These are phyloP conservation scores for Chaetoceros muelleri DNA, from an alignment of 108 stramenopile genomes.

Conservation along the genomic window DNA sequence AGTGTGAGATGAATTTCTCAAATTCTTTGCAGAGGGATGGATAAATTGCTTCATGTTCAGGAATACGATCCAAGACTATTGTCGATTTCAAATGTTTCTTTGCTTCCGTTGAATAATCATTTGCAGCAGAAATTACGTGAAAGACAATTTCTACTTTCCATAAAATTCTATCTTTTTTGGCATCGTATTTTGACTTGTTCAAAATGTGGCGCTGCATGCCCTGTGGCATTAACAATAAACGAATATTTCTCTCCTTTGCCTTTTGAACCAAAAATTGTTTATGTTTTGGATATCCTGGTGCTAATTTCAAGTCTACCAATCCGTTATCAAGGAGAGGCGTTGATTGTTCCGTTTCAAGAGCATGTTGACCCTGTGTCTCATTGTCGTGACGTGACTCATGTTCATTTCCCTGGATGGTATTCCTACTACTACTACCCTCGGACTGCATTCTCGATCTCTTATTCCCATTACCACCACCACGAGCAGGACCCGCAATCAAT, in stretches of 20 bases:
- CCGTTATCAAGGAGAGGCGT: too few species aligned
- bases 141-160: slow-evolving; percentile 18
- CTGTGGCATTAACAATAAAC: slow-evolving; percentile 49
- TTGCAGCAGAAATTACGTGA: neutral
- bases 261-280: slow-evolving; percentile 35
- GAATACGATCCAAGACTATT: slow-evolving; percentile 1
- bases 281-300: neutral
- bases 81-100: neutral
- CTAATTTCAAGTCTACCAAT: neutral
- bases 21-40: slow-evolving; percentile 16
- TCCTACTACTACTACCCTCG: too few species aligned
- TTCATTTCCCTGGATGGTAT: too few species aligned
- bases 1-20: slow-evolving; percentile 20
- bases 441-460: too few species aligned
- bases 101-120: neutral
- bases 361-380: too few species aligned
- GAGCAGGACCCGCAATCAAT: slow-evolving; percentile 15
- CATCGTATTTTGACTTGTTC: slow-evolving; percentile 42
- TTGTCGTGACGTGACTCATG: too few species aligned
- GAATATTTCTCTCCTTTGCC: slow-evolving; percentile 39
- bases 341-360: too few species aligned
- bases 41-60: slow-evolving; percentile 13
- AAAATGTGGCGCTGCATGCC: slow-evolving; percentile 49
- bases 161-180: slow-evolving; percentile 25
- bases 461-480: slow-evolving; percentile 5